Evolutionary conservation across 768 basidiomycete species (phyloP).

Genomic region (Coprinopsis sp.): DNA sequence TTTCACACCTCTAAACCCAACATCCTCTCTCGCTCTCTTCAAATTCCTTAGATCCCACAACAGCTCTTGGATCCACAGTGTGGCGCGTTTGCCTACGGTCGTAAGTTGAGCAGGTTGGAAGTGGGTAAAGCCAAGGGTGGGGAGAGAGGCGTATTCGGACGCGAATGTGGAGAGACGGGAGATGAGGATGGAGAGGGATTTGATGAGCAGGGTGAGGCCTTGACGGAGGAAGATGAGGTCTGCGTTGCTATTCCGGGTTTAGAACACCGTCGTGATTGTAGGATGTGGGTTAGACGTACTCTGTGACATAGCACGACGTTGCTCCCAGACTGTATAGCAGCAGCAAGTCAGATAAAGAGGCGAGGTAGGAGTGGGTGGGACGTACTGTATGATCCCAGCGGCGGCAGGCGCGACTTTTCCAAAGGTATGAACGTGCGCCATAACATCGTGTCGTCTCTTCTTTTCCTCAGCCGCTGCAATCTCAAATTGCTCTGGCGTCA

Average conservation of each 20-base stretch:
- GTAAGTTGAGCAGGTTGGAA: slow-evolving; percentile 99
- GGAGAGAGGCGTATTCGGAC: slow-evolving; percentile 77
- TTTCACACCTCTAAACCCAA: slow-evolving; percentile 97
- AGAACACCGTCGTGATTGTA: background rate
- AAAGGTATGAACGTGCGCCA: slow-evolving; percentile 99
- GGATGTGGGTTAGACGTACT: slow-evolving; percentile 48
- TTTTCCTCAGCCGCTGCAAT: slow-evolving; percentile 94
- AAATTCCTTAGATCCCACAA: slow-evolving; percentile 96
- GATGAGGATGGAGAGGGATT: slow-evolving; percentile 87
- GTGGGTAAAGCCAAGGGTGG: slow-evolving; percentile 96
- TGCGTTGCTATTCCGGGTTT: slow-evolving; percentile 65
- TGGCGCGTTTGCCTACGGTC: slow-evolving; percentile 95
- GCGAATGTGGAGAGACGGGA: slow-evolving; percentile 85
- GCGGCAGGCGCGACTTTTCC: slow-evolving; percentile 90
- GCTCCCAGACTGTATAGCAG: slow-evolving; percentile 68
- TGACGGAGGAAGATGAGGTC: slow-evolving; percentile 95
- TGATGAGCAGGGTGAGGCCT: slow-evolving; percentile 78
- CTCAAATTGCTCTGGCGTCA: slow-evolving; percentile 88
- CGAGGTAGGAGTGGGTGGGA: slow-evolving; percentile 10
- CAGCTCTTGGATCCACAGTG: slow-evolving; percentile 96
- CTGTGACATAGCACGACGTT: slow-evolving; percentile 98
- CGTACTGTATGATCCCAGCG: slow-evolving; percentile 92
- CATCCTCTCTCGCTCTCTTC: slow-evolving; percentile 80
- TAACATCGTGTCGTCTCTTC: slow-evolving; percentile 96
- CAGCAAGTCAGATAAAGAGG: background rate